A percentile compares a stretch with the other conserved stretches of the same genome.
Conservation (phyloP, 495 filamentous ascomycete species). For the Hyaloscypha variabilis region DNA sequence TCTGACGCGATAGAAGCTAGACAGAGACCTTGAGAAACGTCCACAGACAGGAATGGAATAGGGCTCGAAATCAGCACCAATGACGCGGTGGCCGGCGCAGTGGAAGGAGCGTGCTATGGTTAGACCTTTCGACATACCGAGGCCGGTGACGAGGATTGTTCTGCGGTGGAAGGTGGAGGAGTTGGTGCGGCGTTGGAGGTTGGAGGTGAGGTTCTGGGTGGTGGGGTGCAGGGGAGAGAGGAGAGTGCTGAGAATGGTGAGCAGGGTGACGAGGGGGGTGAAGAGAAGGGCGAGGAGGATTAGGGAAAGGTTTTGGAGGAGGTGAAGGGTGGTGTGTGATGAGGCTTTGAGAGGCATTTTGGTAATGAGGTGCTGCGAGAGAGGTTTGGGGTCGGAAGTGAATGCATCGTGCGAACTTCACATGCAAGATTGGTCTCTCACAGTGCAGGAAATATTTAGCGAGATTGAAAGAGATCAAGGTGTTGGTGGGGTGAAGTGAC, state of each 20-base stretch:
- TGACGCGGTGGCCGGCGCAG: slow-evolving; percentile 65
- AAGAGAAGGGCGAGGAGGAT: slow-evolving; percentile 51
- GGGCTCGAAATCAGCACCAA: slow-evolving; percentile 69
- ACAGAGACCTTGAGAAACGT: slow-evolving; percentile 46
- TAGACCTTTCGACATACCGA: slow-evolving; percentile 71
- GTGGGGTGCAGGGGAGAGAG: slow-evolving; percentile 1
- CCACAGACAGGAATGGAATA: slow-evolving; percentile 38
- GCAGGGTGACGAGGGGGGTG: slow-evolving; percentile 53
- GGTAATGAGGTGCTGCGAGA: background rate
- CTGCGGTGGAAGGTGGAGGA: slow-evolving; percentile 41
- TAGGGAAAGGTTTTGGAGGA: slow-evolving; percentile 49
- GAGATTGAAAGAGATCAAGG: background rate
- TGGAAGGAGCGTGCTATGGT: slow-evolving; percentile 66
- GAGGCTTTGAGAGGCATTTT: slow-evolving; percentile 9
- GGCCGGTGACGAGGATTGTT: slow-evolving; percentile 70
- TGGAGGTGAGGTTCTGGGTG: background rate
- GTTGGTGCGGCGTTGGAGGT: slow-evolving; percentile 4
- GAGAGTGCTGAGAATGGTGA: background rate
- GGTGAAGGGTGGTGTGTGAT: slow-evolving; percentile 33
- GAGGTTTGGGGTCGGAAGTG: background rate
- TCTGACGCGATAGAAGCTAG: slow-evolving; percentile 55
- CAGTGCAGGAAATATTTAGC: background rate
- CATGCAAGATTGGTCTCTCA: background rate
- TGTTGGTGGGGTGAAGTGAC: background rate
- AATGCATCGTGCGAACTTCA: background rate